A percentile compares a stretch with the other conserved stretches of the same genome.
Evolutionary conservation across 805 yeast genomes (phyloP).

Genomic region (Candida rishiriensis): DNA sequence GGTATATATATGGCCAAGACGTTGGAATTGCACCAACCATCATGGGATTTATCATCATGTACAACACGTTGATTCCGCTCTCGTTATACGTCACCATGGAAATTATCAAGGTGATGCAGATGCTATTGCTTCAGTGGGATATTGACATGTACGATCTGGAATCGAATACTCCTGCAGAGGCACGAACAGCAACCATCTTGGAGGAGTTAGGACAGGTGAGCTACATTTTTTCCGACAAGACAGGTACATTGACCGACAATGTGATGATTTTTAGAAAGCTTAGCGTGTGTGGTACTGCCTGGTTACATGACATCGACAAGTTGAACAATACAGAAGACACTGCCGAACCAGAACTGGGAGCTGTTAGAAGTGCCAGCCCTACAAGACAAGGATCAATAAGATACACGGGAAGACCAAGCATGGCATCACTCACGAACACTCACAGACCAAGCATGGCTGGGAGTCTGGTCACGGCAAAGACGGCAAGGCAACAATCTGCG

Average conservation of each 20-base stretch:
- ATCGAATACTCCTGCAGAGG: constrained; percentile 87
- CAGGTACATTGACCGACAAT: constrained; percentile 96
- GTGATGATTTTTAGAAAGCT: constrained; percentile 88
- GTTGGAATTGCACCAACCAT: constrained; percentile 85
- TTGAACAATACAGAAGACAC: constrained; percentile 24
- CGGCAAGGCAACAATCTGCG: constrained; percentile 38
- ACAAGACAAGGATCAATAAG: constrained; percentile 15
- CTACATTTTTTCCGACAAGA: constrained; percentile 91
- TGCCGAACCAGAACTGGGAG: constrained; percentile 1
- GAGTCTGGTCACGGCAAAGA: constrained; percentile 22
- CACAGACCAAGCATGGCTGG: constrained; percentile 17
- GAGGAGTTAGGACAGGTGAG: constrained; percentile 98
- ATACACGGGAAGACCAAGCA: constrained; percentile 52
- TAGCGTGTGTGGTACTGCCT: constrained; percentile 81
- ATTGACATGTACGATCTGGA: constrained; percentile 89
- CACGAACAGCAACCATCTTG: constrained; percentile 89
- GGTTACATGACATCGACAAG: constrained; percentile 75
- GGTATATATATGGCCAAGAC: constrained; percentile 73
- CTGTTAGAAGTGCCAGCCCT: constrained; percentile 5
- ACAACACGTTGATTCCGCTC: constrained; percentile 90
- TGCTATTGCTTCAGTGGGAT: constrained; percentile 78
- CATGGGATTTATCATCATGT: constrained; percentile 97
- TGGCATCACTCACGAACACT: constrained; percentile 38
- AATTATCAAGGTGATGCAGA: constrained; percentile 84
- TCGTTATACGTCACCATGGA: constrained; percentile 97